These are phyloP conservation scores for Teunomyces pallodes DNA, from an alignment of 805 yeast genomes.

Conservation along the genomic window DNA sequence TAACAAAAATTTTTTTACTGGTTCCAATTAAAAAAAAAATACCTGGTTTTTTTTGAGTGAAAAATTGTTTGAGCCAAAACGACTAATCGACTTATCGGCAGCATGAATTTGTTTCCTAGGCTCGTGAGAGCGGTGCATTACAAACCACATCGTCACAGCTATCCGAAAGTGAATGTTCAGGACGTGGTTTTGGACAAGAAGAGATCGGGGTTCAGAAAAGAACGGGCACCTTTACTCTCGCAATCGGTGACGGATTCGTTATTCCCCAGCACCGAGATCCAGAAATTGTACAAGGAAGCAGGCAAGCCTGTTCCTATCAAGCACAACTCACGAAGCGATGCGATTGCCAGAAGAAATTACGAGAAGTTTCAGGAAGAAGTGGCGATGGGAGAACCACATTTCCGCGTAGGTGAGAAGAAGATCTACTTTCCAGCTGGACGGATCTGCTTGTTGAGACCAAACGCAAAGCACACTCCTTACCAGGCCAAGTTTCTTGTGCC, in stretches of 20 bases:
- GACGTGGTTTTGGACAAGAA: slow-evolving; percentile 40
- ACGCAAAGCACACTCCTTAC: slow-evolving; percentile 95
- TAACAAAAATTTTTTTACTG: background rate
- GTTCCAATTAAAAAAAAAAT: background rate
- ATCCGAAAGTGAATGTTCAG: slow-evolving; percentile 38
- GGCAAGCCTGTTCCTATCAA: slow-evolving; percentile 45
- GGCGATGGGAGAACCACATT: slow-evolving; percentile 70
- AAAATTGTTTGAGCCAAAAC: background rate
- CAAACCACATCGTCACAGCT: slow-evolving; percentile 28
- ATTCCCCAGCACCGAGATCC: slow-evolving; percentile 37
- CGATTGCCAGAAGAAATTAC: slow-evolving; percentile 36
- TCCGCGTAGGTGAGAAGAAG: slow-evolving; percentile 72
- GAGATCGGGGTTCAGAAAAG: slow-evolving; percentile 37
- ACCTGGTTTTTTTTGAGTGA: too few species aligned
- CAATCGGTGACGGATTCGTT: slow-evolving; percentile 40
- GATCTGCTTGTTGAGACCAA: slow-evolving; percentile 77
- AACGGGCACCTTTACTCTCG: slow-evolving; percentile 37
- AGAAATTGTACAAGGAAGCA: slow-evolving; percentile 29
- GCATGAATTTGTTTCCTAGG: background rate
- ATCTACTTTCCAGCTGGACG: slow-evolving; percentile 85
- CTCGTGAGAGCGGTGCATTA: slow-evolving; percentile 25
- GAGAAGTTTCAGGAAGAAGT: slow-evolving; percentile 49
- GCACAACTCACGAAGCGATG: slow-evolving; percentile 32
- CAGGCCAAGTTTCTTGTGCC: slow-evolving; percentile 97
- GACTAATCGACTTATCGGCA: background rate